phyloP scores from a whole-genome alignment of 1,284 basidiomycete species.

The Sporisorium exsertum region DNA sequence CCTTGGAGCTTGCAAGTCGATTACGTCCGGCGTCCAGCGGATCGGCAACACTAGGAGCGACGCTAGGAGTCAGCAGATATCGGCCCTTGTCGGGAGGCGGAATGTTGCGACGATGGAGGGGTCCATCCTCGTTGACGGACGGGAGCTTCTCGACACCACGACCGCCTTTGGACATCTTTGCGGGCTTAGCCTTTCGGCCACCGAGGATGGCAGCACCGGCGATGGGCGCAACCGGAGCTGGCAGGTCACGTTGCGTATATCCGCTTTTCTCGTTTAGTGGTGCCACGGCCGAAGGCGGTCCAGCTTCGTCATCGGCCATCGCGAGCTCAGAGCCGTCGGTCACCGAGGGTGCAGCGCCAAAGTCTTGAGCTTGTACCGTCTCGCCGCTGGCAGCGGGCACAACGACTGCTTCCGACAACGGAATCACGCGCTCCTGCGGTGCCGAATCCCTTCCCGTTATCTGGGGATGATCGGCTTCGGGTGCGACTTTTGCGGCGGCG shows the following conservation, averaged over 20 bases:
- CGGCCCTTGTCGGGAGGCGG: constrained; percentile 25
- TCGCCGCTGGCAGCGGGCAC: constrained; percentile 10
- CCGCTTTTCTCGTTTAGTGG: constrained; percentile 30
- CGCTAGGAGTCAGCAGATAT: constrained; percentile 50
- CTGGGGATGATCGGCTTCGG: constrained; percentile 2
- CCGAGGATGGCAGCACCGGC: constrained; percentile 6
- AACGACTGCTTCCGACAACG: constrained; percentile 4
- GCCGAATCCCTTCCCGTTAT: constrained; percentile 4
- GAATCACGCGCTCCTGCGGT: not conserved
- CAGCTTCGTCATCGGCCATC: constrained; percentile 28
- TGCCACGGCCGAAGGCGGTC: constrained; percentile 13
- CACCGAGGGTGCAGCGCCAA: constrained; percentile 14
- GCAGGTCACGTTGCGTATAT: constrained; percentile 31
- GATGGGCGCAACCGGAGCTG: constrained; percentile 26
- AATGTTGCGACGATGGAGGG: constrained; percentile 26
- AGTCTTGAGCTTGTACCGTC: constrained; percentile 27
- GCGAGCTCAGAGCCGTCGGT: constrained; percentile 26
- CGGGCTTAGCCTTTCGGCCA: constrained; percentile 11
- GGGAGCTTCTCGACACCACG: constrained; percentile 39
- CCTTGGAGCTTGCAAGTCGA: constrained; percentile 14
- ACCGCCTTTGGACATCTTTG: constrained; percentile 36
- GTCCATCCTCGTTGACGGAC: constrained; percentile 30
- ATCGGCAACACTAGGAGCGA: constrained; percentile 52
- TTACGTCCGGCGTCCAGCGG: constrained; percentile 37
- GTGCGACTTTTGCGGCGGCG: constrained; percentile 3